phyloP scores from a whole-genome alignment of 2,329 filamentous ascomycete species.

The Talaromyces sp. region DNA sequence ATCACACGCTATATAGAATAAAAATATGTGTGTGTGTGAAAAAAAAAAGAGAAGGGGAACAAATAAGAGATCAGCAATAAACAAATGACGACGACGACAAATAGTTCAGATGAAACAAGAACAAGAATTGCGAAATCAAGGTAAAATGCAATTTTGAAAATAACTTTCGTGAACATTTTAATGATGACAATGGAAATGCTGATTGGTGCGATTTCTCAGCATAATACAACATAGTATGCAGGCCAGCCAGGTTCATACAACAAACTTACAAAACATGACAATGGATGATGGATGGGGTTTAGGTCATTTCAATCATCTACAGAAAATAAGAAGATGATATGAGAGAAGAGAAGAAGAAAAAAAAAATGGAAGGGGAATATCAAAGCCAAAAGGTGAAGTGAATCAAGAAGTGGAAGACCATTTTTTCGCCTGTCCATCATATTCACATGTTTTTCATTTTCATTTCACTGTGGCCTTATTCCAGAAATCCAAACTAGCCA shows the following conservation, averaged over 20 bases:
- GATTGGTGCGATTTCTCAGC: neutral
- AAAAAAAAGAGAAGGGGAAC: neutral
- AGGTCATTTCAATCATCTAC: constrained; percentile 3
- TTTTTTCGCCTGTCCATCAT: neutral
- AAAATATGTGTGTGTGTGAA: neutral
- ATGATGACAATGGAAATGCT: neutral
- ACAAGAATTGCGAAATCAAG: neutral
- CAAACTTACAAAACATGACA: neutral
- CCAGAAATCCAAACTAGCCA: constrained; percentile 97
- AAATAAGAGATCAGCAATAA: neutral
- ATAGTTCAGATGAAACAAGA: neutral
- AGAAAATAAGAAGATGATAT: neutral
- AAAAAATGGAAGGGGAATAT: constrained; percentile 17
- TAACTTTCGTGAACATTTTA: constrained; percentile 11
- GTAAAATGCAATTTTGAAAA: constrained; percentile 38
- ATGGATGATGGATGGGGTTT: neutral
- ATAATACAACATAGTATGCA: neutral
- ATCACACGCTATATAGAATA: neutral
- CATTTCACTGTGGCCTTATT: constrained; percentile 35
- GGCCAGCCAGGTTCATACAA: neutral
- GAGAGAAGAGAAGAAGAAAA: constrained; percentile 14
- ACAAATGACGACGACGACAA: neutral
- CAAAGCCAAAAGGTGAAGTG: neutral
- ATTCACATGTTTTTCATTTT: neutral
- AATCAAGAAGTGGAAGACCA: too few relatives aligned